These are phyloP conservation scores for Eutrema salsugineum DNA, from an alignment of 441 rosid genomes.

Conservation along the genomic window DNA sequence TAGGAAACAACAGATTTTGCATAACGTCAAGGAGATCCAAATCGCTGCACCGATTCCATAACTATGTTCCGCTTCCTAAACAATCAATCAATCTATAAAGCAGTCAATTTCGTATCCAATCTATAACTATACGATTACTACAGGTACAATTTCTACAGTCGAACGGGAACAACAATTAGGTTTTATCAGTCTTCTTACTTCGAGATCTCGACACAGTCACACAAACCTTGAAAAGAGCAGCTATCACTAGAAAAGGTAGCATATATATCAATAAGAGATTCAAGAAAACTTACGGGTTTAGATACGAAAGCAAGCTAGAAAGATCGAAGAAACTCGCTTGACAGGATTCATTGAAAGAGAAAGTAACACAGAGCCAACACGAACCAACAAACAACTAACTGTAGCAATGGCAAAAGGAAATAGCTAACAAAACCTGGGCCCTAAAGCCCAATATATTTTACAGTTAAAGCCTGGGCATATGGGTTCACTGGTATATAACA, in stretches of 20 bases:
- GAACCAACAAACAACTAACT: background rate
- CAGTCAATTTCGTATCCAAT: background rate
- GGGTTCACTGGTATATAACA: background rate
- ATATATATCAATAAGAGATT: background rate
- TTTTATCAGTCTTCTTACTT: conserved; percentile 1
- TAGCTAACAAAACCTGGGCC: background rate
- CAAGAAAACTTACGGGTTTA: background rate
- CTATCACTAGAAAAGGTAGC: background rate
- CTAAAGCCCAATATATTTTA: background rate
- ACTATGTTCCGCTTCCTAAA: background rate
- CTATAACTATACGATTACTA: background rate
- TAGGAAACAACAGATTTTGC: background rate
- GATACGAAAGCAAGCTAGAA: conserved; percentile 1
- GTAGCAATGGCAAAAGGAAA: background rate
- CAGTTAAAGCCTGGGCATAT: background rate
- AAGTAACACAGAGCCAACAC: background rate
- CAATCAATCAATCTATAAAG: background rate
- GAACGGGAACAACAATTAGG: background rate
- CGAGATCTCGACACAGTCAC: conserved; percentile 2
- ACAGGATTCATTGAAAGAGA: conserved; percentile 9
- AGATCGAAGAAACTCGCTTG: conserved; percentile 3
- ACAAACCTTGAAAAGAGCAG: background rate
- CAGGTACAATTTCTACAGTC: background rate
- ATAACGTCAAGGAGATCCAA: background rate
- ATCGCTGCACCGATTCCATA: background rate